A percentile compares a stretch with the other conserved stretches of the same genome.
Conservation (phyloP, 1,284 basidiomycete species). For the Trametes sp. region DNA sequence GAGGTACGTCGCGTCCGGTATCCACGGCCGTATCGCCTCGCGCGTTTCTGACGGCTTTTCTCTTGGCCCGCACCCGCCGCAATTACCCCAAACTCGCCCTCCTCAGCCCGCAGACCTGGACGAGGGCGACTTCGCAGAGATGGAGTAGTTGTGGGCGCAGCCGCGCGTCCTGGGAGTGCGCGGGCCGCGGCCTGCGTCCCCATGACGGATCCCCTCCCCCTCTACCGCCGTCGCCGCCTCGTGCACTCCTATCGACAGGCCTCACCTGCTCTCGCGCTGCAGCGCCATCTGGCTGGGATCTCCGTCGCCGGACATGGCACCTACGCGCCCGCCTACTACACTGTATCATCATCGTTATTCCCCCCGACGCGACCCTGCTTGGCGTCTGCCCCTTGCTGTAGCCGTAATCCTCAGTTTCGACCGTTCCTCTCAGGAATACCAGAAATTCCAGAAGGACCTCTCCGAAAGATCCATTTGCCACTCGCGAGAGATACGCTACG, state of each 20-base stretch:
- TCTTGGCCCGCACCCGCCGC: not conserved
- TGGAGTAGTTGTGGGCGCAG: constrained; percentile 54
- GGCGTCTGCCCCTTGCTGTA: not conserved
- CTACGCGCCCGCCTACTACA: not conserved
- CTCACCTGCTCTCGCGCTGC: no score
- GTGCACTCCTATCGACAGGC: not conserved
- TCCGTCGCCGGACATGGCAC: not conserved
- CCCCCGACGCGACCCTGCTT: not conserved
- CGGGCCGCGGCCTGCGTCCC: not conserved
- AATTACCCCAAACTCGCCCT: constrained; percentile 12
- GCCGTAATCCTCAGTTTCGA: not conserved
- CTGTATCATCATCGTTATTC: not conserved
- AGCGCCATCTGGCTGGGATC: not conserved
- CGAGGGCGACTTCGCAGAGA: constrained; percentile 83
- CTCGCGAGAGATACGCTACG: not conserved
- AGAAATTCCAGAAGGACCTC: not conserved
- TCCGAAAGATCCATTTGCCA: not conserved
- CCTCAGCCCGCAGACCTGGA: constrained; percentile 91
- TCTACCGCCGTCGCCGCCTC: not conserved
- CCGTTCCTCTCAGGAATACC: not conserved
- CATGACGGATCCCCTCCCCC: not conserved
- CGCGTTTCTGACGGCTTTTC: constrained; percentile 5
- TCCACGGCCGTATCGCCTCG: not conserved
- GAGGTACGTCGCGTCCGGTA: constrained; percentile 59
- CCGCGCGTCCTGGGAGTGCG: constrained; percentile 3